Percentiles rank a stretch among this genome's conserved stretches.
Evolutionary conservation across 306 rosid species (phyloP).

Genomic region (Purshia tridentata): DNA sequence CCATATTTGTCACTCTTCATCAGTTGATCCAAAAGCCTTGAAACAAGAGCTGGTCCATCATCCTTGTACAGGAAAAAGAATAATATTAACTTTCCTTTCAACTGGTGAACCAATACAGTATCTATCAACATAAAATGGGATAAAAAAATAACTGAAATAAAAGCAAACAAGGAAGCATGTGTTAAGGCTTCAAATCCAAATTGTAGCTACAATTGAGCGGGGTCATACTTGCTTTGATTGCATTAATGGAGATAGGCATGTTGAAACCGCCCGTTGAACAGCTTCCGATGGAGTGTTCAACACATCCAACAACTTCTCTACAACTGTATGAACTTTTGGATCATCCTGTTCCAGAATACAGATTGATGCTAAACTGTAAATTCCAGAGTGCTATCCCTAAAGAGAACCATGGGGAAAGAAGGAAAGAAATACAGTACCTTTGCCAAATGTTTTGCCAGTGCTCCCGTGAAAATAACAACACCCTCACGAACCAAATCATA

Average conservation of each 20-base stretch:
- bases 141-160: background rate
- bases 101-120: background rate
- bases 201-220: constrained; percentile 8
- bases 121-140: background rate
- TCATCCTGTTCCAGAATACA: constrained; percentile 64
- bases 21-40: constrained; percentile 74
- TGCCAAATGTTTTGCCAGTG: constrained; percentile 89
- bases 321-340: constrained; percentile 87
- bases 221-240: constrained; percentile 76
- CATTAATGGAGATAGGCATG: constrained; percentile 90
- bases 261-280: constrained; percentile 97
- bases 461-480: constrained; percentile 97
- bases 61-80: constrained; percentile 52
- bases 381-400: constrained; percentile 1
- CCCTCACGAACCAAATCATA: constrained; percentile 99
- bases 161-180: background rate
- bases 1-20: constrained; percentile 94
- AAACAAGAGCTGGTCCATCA: constrained; percentile 74
- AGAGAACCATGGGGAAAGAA: constrained; percentile 7
- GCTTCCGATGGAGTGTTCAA: constrained; percentile 96
- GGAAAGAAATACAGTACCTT: constrained; percentile 51
- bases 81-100: constrained; percentile 20
- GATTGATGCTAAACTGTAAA: constrained; percentile 5
- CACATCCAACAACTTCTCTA: constrained; percentile 92
- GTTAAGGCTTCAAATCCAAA: constrained; percentile 12